These are phyloP conservation scores for Suillus tomentosus DNA, from an alignment of 768 basidiomycete species.

Conservation along the genomic window DNA sequence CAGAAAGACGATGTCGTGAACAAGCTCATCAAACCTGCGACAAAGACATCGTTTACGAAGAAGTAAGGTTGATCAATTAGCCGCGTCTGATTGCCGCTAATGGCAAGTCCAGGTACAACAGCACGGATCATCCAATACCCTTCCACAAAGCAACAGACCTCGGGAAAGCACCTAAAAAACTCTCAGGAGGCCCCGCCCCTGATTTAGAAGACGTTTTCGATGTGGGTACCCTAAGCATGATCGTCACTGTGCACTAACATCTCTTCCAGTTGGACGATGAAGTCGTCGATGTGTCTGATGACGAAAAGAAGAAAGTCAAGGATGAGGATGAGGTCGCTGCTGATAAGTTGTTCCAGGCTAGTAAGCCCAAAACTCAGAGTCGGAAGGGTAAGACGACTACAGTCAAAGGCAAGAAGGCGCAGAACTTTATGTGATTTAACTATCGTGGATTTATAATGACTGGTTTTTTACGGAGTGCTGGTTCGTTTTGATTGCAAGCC, in stretches of 20 bases:
- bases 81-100: not conserved
- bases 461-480: too few species aligned
- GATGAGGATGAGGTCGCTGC: conserved; percentile 50
- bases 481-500: too few species aligned
- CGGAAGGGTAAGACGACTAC: conserved; percentile 26
- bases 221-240: conserved; percentile 41
- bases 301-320: conserved; percentile 39
- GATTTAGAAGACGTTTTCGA: conserved; percentile 94
- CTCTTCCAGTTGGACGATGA: conserved; percentile 46
- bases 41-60: conserved; percentile 83
- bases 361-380: conserved; percentile 44
- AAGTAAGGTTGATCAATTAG: conserved; percentile 52
- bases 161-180: conserved; percentile 79
- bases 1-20: conserved; percentile 71
- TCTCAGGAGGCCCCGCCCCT: conserved; percentile 72
- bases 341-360: conserved; percentile 62
- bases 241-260: not conserved
- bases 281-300: conserved; percentile 48
- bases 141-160: conserved; percentile 89
- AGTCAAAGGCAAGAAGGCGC: conserved; percentile 22
- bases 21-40: conserved; percentile 81
- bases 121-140: conserved; percentile 86
- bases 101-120: conserved; percentile 72
- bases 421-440: conserved; percentile 13
- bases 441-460: not conserved